Base-by-base conservation (phyloP, 139 green algal genomes). In the Micractinium conductrix region DNA sequence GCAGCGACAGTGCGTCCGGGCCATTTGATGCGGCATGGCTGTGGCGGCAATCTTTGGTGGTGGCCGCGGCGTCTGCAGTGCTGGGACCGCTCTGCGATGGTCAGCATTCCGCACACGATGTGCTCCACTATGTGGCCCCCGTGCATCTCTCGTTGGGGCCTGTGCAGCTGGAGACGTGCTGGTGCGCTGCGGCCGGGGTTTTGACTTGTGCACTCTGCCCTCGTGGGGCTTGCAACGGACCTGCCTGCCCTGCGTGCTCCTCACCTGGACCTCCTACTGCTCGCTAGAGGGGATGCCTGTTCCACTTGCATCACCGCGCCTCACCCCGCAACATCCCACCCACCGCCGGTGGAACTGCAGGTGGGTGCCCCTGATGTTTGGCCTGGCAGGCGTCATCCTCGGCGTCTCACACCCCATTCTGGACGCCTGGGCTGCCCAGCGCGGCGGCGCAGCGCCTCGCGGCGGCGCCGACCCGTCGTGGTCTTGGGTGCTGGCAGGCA, bases 341-440 rank as follows among this genome's bases (percentile, higher is more conserved):
- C n/a, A n/a, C n/a, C n/a, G n/a, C n/a, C n/a, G n/a, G n/a, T n/a
- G n/a, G n/a, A n/a, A n/a, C n/a, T 50, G 58, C 76, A 82, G 76
- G 76, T 96, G 93, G 93, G 91, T 94, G n/a, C 92, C 92, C 0
- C 44, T 91, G 21, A 85, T 96, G 50, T 96, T 96, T 85, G 92
- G 83, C 0, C 38, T 91, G 12, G 93, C 93, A 12, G 93, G 89
- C 7, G 75, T 94, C 50, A 92, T 95, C 28, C 69, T 95, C 1
- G 92, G 93, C 19, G 45, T 93, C 9, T 71, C 78, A 0, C 69
- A 89, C 38, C 88, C 91, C 6, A 42, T 83, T 38, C 78, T 83
- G 60, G 78, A 83, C 16, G 62, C 60, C 60, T 83, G 78, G 78
- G 62, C 63, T 62, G 40, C 24, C 2, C 38, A 43, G 42, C 40